Conservation (phyloP, 2,329 filamentous ascomycete species). For the Juglanconis juglandina region DNA sequence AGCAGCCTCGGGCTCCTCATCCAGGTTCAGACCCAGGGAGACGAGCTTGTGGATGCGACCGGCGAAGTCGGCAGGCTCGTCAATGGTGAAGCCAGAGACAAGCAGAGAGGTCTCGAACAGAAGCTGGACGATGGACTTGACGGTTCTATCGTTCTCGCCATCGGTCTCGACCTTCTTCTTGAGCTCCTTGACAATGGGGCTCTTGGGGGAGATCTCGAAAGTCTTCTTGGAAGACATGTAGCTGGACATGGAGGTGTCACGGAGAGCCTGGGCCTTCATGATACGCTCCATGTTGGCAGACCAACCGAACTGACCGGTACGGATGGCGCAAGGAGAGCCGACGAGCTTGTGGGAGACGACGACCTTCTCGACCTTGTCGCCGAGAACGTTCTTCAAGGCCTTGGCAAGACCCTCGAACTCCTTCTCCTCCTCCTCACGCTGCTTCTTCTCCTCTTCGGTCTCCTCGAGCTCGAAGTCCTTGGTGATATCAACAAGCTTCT, state of each 20-base stretch:
- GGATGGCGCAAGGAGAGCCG: constrained; percentile 93
- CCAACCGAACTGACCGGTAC: constrained; percentile 99
- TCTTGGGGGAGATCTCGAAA: constrained; percentile 99
- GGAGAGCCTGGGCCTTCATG: constrained; percentile 99
- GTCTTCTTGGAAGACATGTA: constrained; percentile 99
- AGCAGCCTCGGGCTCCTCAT: constrained; percentile 81
- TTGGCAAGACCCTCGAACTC: constrained; percentile 94
- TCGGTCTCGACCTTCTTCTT: constrained; percentile 99
- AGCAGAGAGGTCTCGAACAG: constrained; percentile 98
- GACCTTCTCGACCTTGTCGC: constrained; percentile 99
- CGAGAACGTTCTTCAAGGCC: constrained; percentile 97
- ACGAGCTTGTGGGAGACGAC: constrained; percentile 97
- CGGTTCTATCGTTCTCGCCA: constrained; percentile 96
- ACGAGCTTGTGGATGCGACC: constrained; percentile 99
- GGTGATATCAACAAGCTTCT: constrained; percentile 99
- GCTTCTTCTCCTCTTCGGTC: constrained; percentile 98
- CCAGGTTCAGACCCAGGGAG: constrained; percentile 93
- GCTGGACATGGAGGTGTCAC: constrained; percentile 98
- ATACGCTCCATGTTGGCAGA: constrained; percentile 99
- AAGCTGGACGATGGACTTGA: constrained; percentile 98
- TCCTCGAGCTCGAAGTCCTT: constrained; percentile 99
- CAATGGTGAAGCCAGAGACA: constrained; percentile 98
- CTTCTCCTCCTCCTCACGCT: constrained; percentile 96
- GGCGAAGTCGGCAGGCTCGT: constrained; percentile 95
- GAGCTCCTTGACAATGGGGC: constrained; percentile 95